A percentile compares a stretch with the other conserved stretches of the same genome.
Conservation (phyloP, 768 basidiomycete genomes). For the Inosperma sp. region DNA sequence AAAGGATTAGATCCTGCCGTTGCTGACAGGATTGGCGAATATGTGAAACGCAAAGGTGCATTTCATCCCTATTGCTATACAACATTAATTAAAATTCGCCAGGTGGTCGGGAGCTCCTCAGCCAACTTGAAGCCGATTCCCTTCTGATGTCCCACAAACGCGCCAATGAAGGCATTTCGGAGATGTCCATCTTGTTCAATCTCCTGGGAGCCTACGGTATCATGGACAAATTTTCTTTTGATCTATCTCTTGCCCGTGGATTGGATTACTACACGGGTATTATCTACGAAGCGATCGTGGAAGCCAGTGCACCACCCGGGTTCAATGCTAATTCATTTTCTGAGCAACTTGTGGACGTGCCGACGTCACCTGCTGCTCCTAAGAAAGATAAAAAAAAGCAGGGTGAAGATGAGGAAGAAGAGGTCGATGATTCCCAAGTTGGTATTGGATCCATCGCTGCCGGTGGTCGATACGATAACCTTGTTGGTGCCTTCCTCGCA, state of each 20-base stretch:
- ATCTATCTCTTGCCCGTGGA: slow-evolving; percentile 94
- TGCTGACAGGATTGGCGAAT: slow-evolving; percentile 95
- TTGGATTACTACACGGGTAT: slow-evolving; percentile 99
- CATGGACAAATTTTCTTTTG: slow-evolving; percentile 87
- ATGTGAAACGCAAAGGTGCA: slow-evolving; percentile 90
- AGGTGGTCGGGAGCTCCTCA: slow-evolving; percentile 80
- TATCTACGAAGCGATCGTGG: slow-evolving; percentile 94
- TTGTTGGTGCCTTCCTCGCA: slow-evolving; percentile 87
- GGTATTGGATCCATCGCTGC: slow-evolving; percentile 99
- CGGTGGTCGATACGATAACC: slow-evolving; percentile 93
- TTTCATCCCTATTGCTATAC: background rate
- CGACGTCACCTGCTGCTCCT: slow-evolving; percentile 18
- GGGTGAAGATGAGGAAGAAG: slow-evolving; percentile 58
- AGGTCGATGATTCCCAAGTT: slow-evolving; percentile 87
- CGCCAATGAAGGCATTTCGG: slow-evolving; percentile 77
- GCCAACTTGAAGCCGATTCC: slow-evolving; percentile 59
- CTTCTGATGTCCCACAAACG: slow-evolving; percentile 62
- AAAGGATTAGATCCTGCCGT: slow-evolving; percentile 78
- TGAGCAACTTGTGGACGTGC: slow-evolving; percentile 46
- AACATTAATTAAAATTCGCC: background rate
- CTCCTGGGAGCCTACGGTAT: slow-evolving; percentile 80
- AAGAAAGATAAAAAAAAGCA: slow-evolving; percentile 33
- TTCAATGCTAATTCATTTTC: slow-evolving; percentile 50
- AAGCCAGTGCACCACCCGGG: slow-evolving; percentile 88
- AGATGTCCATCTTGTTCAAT: slow-evolving; percentile 82